These are phyloP conservation scores for Solanum infundibuliforme DNA, from an alignment of 257 asterid genomes.

Conservation along the genomic window DNA sequence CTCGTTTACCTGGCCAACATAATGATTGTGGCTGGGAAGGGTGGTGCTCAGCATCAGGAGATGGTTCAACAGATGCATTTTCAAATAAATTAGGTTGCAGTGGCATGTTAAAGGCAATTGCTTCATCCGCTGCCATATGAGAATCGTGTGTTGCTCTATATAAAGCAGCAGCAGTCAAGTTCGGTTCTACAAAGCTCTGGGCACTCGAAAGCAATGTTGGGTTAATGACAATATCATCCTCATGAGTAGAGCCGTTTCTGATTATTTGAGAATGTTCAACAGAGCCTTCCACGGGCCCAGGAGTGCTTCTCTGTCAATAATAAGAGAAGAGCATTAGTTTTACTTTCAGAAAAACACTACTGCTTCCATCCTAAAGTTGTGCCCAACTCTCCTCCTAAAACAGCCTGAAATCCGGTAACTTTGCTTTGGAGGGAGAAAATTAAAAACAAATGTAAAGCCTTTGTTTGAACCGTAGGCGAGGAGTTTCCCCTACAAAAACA, in stretches of 20 bases:
- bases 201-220: slow-evolving; percentile 29
- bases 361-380: not conserved
- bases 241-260: slow-evolving; percentile 37
- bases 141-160: slow-evolving; percentile 31
- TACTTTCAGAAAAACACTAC: not conserved
- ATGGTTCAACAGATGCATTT: slow-evolving; percentile 27
- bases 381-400: not conserved
- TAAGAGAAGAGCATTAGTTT: slow-evolving; percentile 6
- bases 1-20: slow-evolving; percentile 35
- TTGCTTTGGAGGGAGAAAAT: not conserved
- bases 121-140: slow-evolving; percentile 19
- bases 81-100: slow-evolving; percentile 39
- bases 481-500: not conserved
- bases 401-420: not conserved
- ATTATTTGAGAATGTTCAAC: slow-evolving; percentile 40
- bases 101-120: slow-evolving; percentile 33
- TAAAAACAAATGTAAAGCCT: not conserved
- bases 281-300: slow-evolving; percentile 49
- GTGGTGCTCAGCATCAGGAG: slow-evolving; percentile 38
- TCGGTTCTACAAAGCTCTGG: slow-evolving; percentile 41
- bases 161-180: slow-evolving; percentile 29
- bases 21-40: slow-evolving; percentile 29
- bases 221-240: slow-evolving; percentile 30
- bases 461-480: not conserved
- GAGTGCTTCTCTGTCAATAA: slow-evolving; percentile 40